Evolutionary conservation across 192 early-diverging fungal species (phyloP).

Genomic region (Funneliformis geosporum): DNA sequence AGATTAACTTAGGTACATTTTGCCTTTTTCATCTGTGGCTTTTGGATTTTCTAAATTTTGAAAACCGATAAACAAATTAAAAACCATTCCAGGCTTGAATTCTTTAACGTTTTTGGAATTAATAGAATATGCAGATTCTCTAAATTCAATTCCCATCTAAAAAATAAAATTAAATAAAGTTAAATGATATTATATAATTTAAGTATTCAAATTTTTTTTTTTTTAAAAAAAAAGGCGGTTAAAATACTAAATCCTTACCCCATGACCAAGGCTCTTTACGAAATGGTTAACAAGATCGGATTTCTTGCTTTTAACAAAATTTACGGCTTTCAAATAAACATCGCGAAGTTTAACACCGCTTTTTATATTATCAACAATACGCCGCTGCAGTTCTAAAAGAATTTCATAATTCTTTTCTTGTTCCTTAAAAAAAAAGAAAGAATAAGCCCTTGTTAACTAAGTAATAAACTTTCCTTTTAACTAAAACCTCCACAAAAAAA

Average conservation of each 20-base stretch:
- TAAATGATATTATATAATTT: neutral
- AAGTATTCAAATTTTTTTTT: neutral
- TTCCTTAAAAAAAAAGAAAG: slow-evolving; percentile 36
- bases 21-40: slow-evolving; percentile 67
- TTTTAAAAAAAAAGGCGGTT: neutral
- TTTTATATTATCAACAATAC: slow-evolving; percentile 68
- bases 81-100: slow-evolving; percentile 79
- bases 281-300: slow-evolving; percentile 88
- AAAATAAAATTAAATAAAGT: slow-evolving; percentile 27
- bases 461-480: slow-evolving; percentile 5
- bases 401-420: slow-evolving; percentile 95
- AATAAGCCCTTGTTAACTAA: neutral
- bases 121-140: slow-evolving; percentile 81
- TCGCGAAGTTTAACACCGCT: slow-evolving; percentile 75
- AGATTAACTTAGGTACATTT: slow-evolving; percentile 49
- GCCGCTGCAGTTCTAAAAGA: slow-evolving; percentile 81
- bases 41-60: slow-evolving; percentile 78
- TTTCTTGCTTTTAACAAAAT: slow-evolving; percentile 72
- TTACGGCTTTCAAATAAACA: slow-evolving; percentile 71
- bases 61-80: slow-evolving; percentile 86
- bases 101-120: slow-evolving; percentile 66
- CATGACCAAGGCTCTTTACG: slow-evolving; percentile 84
- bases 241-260: slow-evolving; percentile 45
- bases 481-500: neutral
- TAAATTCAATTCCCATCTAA: slow-evolving; percentile 91